Conservation (phyloP, 176 grass and related monocot species). For the Avena sativa region DNA sequence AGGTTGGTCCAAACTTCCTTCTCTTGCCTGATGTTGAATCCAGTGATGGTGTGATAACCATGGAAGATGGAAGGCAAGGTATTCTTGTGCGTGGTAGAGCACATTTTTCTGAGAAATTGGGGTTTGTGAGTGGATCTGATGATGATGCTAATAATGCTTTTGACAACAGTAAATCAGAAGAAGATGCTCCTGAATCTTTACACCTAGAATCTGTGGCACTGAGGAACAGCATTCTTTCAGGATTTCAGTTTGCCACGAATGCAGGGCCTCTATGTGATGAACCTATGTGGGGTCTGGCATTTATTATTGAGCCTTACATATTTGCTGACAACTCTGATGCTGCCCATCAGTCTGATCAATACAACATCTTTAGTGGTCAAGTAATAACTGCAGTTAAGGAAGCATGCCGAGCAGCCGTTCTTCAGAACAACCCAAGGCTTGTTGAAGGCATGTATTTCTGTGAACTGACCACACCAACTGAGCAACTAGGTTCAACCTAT, state of each 20-base stretch:
- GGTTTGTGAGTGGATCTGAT: conserved; percentile 27
- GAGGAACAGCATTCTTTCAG: conserved; percentile 77
- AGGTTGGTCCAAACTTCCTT: conserved; percentile 30
- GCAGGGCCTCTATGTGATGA: conserved; percentile 92
- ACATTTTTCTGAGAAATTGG: conserved; percentile 32
- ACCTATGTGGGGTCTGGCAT: conserved; percentile 90
- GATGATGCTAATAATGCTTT: conserved; percentile 1
- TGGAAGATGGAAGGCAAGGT: conserved; percentile 25
- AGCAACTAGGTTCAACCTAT: conserved; percentile 75
- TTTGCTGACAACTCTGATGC: conserved; percentile 67
- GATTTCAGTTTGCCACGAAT: conserved; percentile 88
- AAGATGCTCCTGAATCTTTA: conserved; percentile 20
- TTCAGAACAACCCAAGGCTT: conserved; percentile 91
- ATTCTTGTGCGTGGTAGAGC: conserved; percentile 20
- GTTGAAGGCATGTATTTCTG: conserved; percentile 96
- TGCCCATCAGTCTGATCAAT: conserved; percentile 73
- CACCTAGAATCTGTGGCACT: conserved; percentile 42
- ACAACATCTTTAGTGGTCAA: conserved; percentile 82
- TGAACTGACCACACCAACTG: conserved; percentile 75
- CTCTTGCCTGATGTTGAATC: conserved; percentile 25
- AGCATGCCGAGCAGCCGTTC: conserved; percentile 77
- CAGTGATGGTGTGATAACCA: background rate
- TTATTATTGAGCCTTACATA: conserved; percentile 83
- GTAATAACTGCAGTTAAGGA: conserved; percentile 92
- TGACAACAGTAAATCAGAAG: background rate